Evolutionary conservation across 805 yeast species (phyloP), one percentile per base, ranked within the genome.

Genomic region (Metschnikowia colocasiae): DNA sequence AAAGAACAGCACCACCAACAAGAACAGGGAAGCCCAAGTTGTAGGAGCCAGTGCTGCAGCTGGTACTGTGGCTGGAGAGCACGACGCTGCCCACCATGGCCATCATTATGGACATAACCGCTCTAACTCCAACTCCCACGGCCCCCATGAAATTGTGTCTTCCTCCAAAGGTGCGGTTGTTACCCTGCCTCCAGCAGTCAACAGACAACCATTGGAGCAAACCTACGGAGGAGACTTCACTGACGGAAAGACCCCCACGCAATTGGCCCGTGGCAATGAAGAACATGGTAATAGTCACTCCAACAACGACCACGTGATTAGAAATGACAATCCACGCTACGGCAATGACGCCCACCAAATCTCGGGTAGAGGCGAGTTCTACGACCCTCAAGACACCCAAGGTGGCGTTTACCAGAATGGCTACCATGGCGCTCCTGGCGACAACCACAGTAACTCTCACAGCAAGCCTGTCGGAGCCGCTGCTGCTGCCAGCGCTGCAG

Each of bases 311-410:
- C 49, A 49, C 7, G 29, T 61, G 19, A 47, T 54, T 29, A 53
- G 50, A 13, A 66, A 67, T 50, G 38, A 36, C n/a, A 46, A 56
- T 22, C 70, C 69, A 3, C 45, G 47, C 3, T 68, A 67, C 52
- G 60, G 58, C 23, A 59, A 66, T 47, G 67, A 62, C 36, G 69
- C 73, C 23, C 51, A 47, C 30, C 54, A 55, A 13, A 54, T 47
- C 8, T 46, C 58, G 30, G 73, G 73, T 26, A 51, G 56, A 9
- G 73, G 73, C 10, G 52, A 54, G 41, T 68, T 60, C 48, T 68
- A 57, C 48, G 64, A 67, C 41, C 72, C 73, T 10, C 58, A 52
- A 49, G 72, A 67, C 51, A 66, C 72, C 29, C 71, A 67, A 50
- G 69, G 69, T 22, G 68, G 70, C 18, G 48, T 56, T 40, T 62